Percentiles rank a stretch among this genome's conserved stretches.
phyloP scores from a whole-genome alignment of 768 basidiomycete species.

The Austroboletus festivus region DNA sequence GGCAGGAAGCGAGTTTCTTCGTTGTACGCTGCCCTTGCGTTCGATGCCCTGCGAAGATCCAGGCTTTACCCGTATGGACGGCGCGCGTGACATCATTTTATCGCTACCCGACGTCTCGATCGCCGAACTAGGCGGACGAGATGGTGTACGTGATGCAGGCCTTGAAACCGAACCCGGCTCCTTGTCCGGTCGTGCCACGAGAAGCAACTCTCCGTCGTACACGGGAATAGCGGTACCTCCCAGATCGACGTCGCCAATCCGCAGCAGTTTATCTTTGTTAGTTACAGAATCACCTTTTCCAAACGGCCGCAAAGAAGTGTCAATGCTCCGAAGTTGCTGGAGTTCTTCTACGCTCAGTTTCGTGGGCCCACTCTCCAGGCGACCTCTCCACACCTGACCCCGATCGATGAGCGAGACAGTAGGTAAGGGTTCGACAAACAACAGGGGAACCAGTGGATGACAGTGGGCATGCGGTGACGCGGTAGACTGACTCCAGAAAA shows the following conservation, averaged over 20 bases:
- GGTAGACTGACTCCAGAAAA: conserved; percentile 60
- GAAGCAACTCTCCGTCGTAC: conserved; percentile 68
- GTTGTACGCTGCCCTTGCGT: conserved; percentile 71
- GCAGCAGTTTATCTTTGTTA: conserved; percentile 28
- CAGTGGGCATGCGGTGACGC: conserved; percentile 37
- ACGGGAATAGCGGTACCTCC: conserved; percentile 72
- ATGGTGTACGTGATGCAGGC: conserved; percentile 59
- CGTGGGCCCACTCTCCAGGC: conserved; percentile 60
- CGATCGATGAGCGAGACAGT: conserved; percentile 67
- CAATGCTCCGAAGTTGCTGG: conserved; percentile 53
- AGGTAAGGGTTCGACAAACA: conserved; percentile 76
- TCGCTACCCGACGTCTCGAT: conserved; percentile 38
- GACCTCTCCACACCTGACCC: conserved; percentile 57
- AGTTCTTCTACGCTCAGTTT: conserved; percentile 51
- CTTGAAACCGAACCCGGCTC: conserved; percentile 48
- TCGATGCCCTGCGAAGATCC: conserved; percentile 65
- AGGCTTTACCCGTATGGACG: conserved; percentile 78
- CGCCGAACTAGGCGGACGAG: conserved; percentile 68
- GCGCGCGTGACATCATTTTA: conserved; percentile 52
- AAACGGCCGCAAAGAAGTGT: conserved; percentile 39
- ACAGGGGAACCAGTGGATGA: conserved; percentile 57
- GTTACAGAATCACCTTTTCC: conserved; percentile 13
- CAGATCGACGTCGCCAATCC: conserved; percentile 44
- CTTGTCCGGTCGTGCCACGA: conserved; percentile 57
- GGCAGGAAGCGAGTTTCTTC: conserved; percentile 77